Base-by-base conservation (phyloP, 176 grass and related monocot species). In the Zea mays region DNA sequence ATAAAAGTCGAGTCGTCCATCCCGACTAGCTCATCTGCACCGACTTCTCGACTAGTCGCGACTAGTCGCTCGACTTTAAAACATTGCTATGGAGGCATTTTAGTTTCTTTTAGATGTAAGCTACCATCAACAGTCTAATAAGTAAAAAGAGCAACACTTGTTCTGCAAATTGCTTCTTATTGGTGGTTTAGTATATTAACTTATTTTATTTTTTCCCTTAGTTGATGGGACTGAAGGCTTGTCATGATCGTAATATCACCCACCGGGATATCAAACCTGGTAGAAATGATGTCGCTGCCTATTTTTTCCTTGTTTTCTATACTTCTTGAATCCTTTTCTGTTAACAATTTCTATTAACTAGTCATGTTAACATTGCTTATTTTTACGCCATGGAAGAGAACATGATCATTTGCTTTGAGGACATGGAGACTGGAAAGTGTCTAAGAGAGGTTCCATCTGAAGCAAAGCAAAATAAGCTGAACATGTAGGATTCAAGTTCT, bases 221-320 rank as follows among this genome's bases (percentile, higher is more conserved):
- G 95, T 83, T 97, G 68, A 80, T 88, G 77, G 91, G 87, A 82
- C 70, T 97, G 51, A 97, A 97, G 73, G 86, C 91, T 66, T 97
- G 95, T 42, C 95, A 97, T 83, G 91, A 90, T 79, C 89, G 85
- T 50, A 94, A 92, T 83, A 88, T 94, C 67, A 97, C 89, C 86
- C 95, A 94, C 83, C 90, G 95, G 86, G 95, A 97, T 75, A 91
- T 97, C 75, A 97, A 97, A 75, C 95, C 95, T 92, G 95, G 95
- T 94, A 92, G 63, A 81, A 55, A 76, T 82, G 34, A 55, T 44
- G 76, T 65, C 69, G 3, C 27, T 66, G 45, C 71, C 10, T 92
- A 57, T 67, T 64, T 3, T 69, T 12, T 72, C 66, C 6, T 79
- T 69, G 4, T 38, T 55, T 88, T 74, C 16, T 38, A 15, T 79